Base-by-base conservation (phyloP, 352 stramenopile genomes). In the Blastocystis sp. region DNA sequence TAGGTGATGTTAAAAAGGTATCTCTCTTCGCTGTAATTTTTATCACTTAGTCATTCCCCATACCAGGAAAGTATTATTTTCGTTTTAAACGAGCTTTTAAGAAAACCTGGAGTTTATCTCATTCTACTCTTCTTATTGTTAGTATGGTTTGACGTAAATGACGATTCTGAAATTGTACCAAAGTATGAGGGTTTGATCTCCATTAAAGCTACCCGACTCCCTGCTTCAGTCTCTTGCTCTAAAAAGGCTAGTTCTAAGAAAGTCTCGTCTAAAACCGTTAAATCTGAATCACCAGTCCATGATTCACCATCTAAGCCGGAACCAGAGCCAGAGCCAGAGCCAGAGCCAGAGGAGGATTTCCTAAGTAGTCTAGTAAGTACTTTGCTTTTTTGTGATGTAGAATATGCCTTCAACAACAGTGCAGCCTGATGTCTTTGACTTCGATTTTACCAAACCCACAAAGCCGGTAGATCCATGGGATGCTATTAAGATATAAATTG, bases 71-170 rank as follows among this genome's bases (percentile, higher is more conserved):
- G 13, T 91, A 91, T 62, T 89, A 90, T 53, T 89, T 91, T 55
- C 66, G 89, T 11, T 91, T 91, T 61, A 91, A 91, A 41, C 90
- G 89, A 18, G 79, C 84, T 5, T 91, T 90, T 26, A 91, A 91
- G 89, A 90, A 90, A 45, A 90, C 89, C 13, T 91, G 79, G 47
- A 84, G 73, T 68, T 18, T 4, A 3, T 9, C 9, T 6, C 29
- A 8, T 69, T 18, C 20, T 47, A 9, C 43, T 3, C 39, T 7
- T n/a, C n/a, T 84, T 13, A 84, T 23, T n/a, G 26, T 9, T 84
- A 84, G 89, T 91, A 13, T 91, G 89, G 89, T 89, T 80, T 20
- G 89, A 91, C 55, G 68, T 69, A 41, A 55, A 41, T 2, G 69
- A 91, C 37, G 68, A 87, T 20, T 34, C n/a, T 53, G 80, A 90